Evolutionary conservation across 2,329 filamentous ascomycete genomes (phyloP), one percentile per base, ranked within the genome.

Genomic region (Fusarium pilosicola): DNA sequence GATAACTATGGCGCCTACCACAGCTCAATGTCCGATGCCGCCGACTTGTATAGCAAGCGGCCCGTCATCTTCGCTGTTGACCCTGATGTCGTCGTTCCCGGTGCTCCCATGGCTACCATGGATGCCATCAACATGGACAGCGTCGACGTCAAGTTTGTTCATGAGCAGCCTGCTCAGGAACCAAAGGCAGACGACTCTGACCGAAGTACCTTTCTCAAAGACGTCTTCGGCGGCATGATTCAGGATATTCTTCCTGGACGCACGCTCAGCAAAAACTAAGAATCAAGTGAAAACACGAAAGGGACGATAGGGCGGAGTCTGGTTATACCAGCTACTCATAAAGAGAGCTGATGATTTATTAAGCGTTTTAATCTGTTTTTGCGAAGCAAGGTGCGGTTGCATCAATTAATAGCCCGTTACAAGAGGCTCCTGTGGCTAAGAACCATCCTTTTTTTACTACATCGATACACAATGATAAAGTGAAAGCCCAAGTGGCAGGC

Each of bases 41-140:
- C 88, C 65, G 81, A 79, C 9, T 72, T 87, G 44, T 76, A 58
- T 75, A 48, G 83, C 85, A 22, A 82, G 87, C 78, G 88, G 88
- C 71, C 68, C 78, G 84, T 84, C 74, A 86, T 92, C 70, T 82
- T 92, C 34, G 90, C 89, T 17, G 84, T 86, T 12, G 82, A 90
- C 81, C 89, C 89, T 0, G 88, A 88, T 26, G 81, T 82, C 48
- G 87, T 89, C 34, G 79, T 86, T 7, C 83, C 88, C 7, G 84
- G 85, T 5, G 83, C 85, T 10, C 85, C 88, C 9, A 81, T 91
- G 65, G 88, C 87, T 14, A 87, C 88, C 77, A 84, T 91, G n/a
- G 88, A 90, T 76, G 85, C 85, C n/a, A 86, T 90, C 74, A 85
- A 86, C 52, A 77, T 89, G 13, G 88, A 90, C 78, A 85, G 88